Conservation (phyloP, 1,284 basidiomycete genomes). For the Inonotus hispidus region DNA sequence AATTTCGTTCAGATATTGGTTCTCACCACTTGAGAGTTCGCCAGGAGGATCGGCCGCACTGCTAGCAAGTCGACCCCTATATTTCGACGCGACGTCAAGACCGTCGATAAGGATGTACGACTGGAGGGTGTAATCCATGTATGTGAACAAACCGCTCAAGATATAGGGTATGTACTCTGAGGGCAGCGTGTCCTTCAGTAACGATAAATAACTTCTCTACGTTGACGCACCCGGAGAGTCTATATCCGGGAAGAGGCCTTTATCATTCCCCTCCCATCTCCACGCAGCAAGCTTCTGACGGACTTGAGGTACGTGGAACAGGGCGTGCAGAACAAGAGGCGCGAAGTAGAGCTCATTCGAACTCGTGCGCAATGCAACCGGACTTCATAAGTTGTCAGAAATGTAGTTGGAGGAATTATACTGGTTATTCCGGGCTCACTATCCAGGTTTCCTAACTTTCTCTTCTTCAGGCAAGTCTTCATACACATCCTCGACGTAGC, state of each 20-base stretch:
- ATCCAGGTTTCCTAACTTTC: conserved; percentile 47
- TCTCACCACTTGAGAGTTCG: conserved; percentile 35
- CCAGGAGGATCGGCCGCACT: conserved; percentile 32
- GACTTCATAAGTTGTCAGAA: conserved; percentile 34
- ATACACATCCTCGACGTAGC: conserved; percentile 27
- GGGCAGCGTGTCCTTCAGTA: background rate
- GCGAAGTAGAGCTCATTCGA: conserved; percentile 47
- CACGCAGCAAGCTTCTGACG: conserved; percentile 45
- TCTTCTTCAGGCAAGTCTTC: conserved; percentile 40
- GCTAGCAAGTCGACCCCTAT: conserved; percentile 32
- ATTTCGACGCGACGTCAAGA: conserved; percentile 24
- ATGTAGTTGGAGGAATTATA: conserved; percentile 9
- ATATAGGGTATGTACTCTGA: conserved; percentile 42
- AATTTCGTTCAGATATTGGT: background rate
- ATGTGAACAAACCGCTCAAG: conserved; percentile 57
- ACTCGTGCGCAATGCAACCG: conserved; percentile 60
- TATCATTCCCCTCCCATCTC: conserved; percentile 28
- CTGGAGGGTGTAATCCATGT: conserved; percentile 49
- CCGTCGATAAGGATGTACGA: conserved; percentile 39
- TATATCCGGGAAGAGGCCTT: background rate
- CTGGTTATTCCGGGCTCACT: conserved; percentile 36
- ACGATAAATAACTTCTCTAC: background rate
- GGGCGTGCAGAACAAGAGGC: conserved; percentile 53
- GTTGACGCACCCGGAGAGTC: conserved; percentile 7
- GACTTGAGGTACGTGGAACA: conserved; percentile 66